Evolutionary conservation across 371 early-diverging fungal species (phyloP), one percentile per base, ranked within the genome.

Genomic region (Blakeslea trispora): DNA sequence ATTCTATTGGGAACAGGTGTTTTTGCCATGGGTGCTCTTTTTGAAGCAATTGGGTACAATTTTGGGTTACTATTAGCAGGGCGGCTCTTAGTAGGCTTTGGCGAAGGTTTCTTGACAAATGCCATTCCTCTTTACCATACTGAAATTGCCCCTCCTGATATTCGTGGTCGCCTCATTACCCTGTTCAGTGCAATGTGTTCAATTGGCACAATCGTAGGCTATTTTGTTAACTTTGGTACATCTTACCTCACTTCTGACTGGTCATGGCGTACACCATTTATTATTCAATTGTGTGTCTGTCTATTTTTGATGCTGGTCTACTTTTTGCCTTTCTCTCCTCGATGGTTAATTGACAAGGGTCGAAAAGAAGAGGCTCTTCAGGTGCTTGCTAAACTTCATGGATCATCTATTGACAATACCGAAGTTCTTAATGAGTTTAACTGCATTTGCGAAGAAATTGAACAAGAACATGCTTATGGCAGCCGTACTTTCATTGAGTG

Each of bases 81-180:
- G 13, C 72, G 75, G 41, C 50, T 75, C 9, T 56, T 74, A 37
- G 69, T 61, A 51, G 80, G 80, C 31, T 57, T 75, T 34, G 79
- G 79, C 39, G 65, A 70, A 57, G 79, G 79, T 31, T 63, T 75
- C 22, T 56, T 79, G 55, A 70, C 68, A 18, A 71, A 72, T 52
- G 71, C 64, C 1, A 70, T 76, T 45, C 71, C 71, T 40, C 45
- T 74, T 14, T 67, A 79, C 34, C 79, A 74, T 45, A 74, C 76
- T 41, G 79, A 75, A 46, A 79, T 96, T n/a, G 88, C 96, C 15
- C 90, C 96, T 28, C 79, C 90, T 22, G 78, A 84, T 43, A 75
- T 79, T 24, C 80, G 80, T 62, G 80, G 80, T 37, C 65, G 80
- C 28, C 47, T 79, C 18, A 76, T 79, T 31, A 69, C 68, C 43